Evolutionary conservation across 129 eudicot genomes (phyloP).

Genomic region (Deinandra increscens): DNA sequence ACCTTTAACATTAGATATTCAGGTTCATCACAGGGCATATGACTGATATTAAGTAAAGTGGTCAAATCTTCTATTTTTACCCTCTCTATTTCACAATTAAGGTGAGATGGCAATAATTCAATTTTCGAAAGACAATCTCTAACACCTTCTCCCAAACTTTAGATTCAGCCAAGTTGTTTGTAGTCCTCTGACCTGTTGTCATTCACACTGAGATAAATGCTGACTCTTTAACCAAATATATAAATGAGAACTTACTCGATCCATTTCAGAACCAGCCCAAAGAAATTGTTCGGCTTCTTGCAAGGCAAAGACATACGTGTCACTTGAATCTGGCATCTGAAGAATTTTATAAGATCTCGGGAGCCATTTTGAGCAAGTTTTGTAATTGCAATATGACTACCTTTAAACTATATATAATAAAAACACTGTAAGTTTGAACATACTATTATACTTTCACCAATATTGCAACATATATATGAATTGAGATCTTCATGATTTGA

Average conservation of each 20-base stretch:
- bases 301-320: constrained; percentile 57
- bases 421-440: background rate
- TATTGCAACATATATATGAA: background rate
- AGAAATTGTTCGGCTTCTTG: no score
- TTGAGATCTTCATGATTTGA: background rate
- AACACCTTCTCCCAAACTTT: constrained; percentile 77
- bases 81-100: no score
- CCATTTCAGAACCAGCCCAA: constrained; percentile 99
- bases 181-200: constrained; percentile 66
- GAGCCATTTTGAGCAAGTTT: constrained; percentile 96
- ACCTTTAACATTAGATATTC: constrained; percentile 70
- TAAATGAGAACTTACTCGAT: constrained; percentile 54
- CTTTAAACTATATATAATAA: constrained; percentile 67
- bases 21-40: constrained; percentile 79
- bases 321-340: constrained; percentile 61
- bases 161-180: constrained; percentile 63
- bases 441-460: background rate
- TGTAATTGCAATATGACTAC: constrained; percentile 49
- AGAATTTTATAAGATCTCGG: constrained; percentile 66
- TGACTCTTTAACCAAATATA: constrained; percentile 15
- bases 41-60: constrained; percentile 44
- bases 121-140: constrained; percentile 61
- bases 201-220: constrained; percentile 20
- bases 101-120: constrained; percentile 44
- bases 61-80: no score